phyloP scores from a whole-genome alignment of 1,284 basidiomycete species.

The Agaricales sp. region DNA sequence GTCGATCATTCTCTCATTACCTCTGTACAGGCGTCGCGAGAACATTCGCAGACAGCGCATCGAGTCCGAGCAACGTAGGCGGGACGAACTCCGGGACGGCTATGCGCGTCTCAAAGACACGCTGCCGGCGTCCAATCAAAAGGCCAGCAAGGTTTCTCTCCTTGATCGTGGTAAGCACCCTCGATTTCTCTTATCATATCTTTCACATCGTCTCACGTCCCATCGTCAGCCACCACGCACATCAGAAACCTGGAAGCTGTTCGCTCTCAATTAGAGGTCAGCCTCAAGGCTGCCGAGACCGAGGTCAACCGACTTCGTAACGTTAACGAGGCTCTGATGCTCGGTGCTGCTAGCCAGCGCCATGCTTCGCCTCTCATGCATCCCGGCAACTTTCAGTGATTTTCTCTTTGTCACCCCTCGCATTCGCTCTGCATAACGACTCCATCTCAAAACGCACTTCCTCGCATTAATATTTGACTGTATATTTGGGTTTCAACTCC shows the following conservation, averaged over 20 bases:
- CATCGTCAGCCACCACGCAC: slow-evolving; percentile 53
- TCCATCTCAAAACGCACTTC: not conserved
- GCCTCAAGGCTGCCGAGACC: slow-evolving; percentile 63
- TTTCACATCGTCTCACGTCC: slow-evolving; percentile 10
- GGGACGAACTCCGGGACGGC: slow-evolving; percentile 80
- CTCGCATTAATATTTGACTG: not conserved
- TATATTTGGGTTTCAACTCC: slow-evolving; percentile 3
- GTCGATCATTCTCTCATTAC: not conserved
- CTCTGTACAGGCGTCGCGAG: slow-evolving; percentile 49
- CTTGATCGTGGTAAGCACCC: slow-evolving; percentile 66
- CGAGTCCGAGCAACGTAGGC: slow-evolving; percentile 77
- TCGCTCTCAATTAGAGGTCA: slow-evolving; percentile 58
- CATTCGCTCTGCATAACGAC: not conserved
- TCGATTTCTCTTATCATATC: slow-evolving; percentile 6
- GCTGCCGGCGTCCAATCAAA: slow-evolving; percentile 78
- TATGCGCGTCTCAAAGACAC: slow-evolving; percentile 80
- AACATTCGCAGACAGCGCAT: slow-evolving; percentile 80
- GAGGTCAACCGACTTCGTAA: slow-evolving; percentile 69
- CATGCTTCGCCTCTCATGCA: slow-evolving; percentile 25
- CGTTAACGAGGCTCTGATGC: slow-evolving; percentile 79
- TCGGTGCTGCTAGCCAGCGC: slow-evolving; percentile 9
- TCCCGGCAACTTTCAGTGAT: slow-evolving; percentile 32
- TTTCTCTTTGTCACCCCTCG: slow-evolving; percentile 14
- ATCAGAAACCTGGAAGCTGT: slow-evolving; percentile 74
- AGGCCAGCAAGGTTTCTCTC: slow-evolving; percentile 79